A percentile compares a stretch with the other conserved stretches of the same genome.
Conservation (phyloP, 306 rosid genomes). For the Cicer arietinum region DNA sequence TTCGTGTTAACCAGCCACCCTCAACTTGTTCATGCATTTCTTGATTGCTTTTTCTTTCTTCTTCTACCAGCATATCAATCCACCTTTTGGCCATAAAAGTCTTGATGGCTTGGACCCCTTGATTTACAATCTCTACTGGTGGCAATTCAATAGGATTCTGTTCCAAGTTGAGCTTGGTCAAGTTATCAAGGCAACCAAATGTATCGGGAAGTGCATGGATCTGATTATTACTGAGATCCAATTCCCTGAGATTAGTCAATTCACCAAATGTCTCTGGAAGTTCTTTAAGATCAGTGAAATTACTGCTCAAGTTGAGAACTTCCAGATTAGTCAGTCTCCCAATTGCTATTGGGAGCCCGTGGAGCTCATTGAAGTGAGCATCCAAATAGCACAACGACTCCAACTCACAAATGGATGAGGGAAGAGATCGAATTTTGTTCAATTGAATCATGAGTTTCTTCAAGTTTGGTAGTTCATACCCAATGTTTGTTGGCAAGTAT, state of each 20-base stretch:
- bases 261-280: conserved; percentile 91
- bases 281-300: conserved; percentile 79
- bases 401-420: conserved; percentile 87
- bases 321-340: conserved; percentile 79
- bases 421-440: conserved; percentile 87
- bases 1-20: conserved; percentile 87
- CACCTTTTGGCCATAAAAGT: conserved; percentile 79
- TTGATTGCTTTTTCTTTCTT: conserved; percentile 72
- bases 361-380: conserved; percentile 93
- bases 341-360: conserved; percentile 77
- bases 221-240: conserved; percentile 94
- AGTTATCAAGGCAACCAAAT: conserved; percentile 86
- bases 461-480: conserved; percentile 71
- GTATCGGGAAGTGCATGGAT: conserved; percentile 83
- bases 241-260: conserved; percentile 82
- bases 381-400: conserved; percentile 75
- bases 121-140: conserved; percentile 71
- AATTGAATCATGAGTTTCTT: conserved; percentile 73
- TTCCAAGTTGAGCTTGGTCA: conserved; percentile 86
- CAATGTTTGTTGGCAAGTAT: conserved; percentile 94
- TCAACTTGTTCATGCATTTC: conserved; percentile 70
- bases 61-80: conserved; percentile 78
- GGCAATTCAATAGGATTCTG: conserved; percentile 92
- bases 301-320: conserved; percentile 76
- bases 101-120: conserved; percentile 75